These are phyloP conservation scores for Sicyos edulis DNA, from an alignment of 306 rosid species.

Conservation along the genomic window DNA sequence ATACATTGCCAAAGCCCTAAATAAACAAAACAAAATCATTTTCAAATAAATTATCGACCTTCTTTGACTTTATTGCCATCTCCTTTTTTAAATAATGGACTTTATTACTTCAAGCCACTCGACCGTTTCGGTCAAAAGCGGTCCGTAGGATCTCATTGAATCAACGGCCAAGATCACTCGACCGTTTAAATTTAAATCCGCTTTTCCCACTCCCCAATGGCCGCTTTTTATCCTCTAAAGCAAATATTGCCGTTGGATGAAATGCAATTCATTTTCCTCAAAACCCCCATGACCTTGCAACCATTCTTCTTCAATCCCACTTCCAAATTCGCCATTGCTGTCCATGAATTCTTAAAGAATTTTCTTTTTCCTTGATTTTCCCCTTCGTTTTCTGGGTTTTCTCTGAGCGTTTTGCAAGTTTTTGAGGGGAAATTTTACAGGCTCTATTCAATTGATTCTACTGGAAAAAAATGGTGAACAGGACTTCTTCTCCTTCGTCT, in stretches of 20 bases:
- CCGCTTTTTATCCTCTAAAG: slow-evolving; percentile 13
- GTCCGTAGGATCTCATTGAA: slow-evolving; percentile 20
- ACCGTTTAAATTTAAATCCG: slow-evolving; percentile 45
- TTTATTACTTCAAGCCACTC: slow-evolving; percentile 1
- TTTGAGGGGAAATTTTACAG: not conserved
- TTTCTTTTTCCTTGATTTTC: not conserved
- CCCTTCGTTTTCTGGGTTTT: not conserved
- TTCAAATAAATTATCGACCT: not conserved
- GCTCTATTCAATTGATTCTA: not conserved
- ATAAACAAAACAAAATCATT: not conserved
- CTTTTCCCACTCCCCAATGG: slow-evolving; percentile 17
- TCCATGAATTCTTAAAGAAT: not conserved
- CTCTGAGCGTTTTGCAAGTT: not conserved
- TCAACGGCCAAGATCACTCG: slow-evolving; percentile 38
- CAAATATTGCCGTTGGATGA: slow-evolving; percentile 54
- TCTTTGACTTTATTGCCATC: slow-evolving; percentile 9
- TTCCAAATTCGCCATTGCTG: slow-evolving; percentile 10
- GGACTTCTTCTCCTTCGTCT: slow-evolving; percentile 51
- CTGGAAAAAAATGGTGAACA: slow-evolving; percentile 43
- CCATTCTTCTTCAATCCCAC: slow-evolving; percentile 8
- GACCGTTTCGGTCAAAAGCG: slow-evolving; percentile 26
- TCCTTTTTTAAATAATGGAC: not conserved
- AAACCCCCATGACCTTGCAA: not conserved
- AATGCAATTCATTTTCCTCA: slow-evolving; percentile 12
- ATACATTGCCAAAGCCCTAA: not conserved